Evolutionary conservation across 768 basidiomycete genomes (phyloP).

Genomic region (Tricholoma bakamatsutake): DNA sequence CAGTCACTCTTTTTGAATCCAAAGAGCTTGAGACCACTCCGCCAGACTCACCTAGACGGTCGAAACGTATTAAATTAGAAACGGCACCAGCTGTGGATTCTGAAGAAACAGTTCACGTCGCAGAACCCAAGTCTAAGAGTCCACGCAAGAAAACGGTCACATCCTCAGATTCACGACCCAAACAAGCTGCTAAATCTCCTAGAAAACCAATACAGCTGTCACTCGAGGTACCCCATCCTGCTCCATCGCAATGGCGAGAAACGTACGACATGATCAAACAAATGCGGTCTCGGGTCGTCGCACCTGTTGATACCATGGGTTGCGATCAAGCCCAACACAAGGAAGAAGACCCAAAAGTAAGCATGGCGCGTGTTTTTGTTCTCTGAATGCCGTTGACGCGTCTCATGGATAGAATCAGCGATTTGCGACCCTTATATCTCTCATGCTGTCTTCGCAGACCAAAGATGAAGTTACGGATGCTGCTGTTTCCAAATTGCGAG

Average conservation of each 20-base stretch:
- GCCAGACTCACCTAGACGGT: conserved; percentile 17
- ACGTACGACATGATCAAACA: conserved; percentile 65
- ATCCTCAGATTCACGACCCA: conserved; percentile 16
- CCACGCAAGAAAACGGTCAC: not conserved
- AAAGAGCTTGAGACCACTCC: conserved; percentile 6
- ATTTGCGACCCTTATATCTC: conserved; percentile 79
- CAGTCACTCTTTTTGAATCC: conserved; percentile 36
- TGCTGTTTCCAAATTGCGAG: conserved; percentile 70
- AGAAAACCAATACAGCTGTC: conserved; percentile 51
- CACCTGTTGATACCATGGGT: conserved; percentile 93
- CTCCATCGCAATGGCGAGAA: conserved; percentile 63
- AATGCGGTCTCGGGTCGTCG: conserved; percentile 67
- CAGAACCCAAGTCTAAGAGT: conserved; percentile 1
- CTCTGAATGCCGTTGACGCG: not conserved
- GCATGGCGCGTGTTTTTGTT: not conserved
- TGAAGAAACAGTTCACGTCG: conserved; percentile 4
- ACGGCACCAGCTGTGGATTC: conserved; percentile 8
- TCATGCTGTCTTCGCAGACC: conserved; percentile 96
- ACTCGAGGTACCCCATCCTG: conserved; percentile 57
- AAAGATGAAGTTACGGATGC: conserved; percentile 86
- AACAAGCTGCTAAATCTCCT: conserved; percentile 24
- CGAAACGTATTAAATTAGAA: conserved; percentile 28
- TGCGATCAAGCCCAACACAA: conserved; percentile 65
- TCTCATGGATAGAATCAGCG: conserved; percentile 56
- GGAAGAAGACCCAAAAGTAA: conserved; percentile 53